Base-by-base conservation (phyloP, 1,284 basidiomycete genomes). In the Golubevia pallescens region DNA sequence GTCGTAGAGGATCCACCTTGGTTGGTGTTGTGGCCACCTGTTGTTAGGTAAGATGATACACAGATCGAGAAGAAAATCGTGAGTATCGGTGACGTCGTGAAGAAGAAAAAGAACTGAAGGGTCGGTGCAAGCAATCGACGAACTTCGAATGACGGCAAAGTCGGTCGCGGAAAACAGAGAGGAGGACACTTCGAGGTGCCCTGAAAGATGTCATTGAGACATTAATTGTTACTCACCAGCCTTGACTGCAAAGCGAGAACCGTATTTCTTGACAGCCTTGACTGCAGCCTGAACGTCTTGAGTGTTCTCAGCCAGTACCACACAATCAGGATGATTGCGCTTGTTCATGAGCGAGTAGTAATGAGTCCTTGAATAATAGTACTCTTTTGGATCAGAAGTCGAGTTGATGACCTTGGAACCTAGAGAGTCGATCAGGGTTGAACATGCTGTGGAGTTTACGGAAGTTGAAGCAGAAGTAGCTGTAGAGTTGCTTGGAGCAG, bases 21-120 rank as follows among this genome's bases (percentile, higher is more conserved):
- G 66, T 76, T 77, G 16, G 69, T 65, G 4, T 75, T 66, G 51
- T 77, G 75, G 1, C 75, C 75, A 5, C 70, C 42, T 48, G 10
- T 13, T 10, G 16, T 48, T 48, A 48, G 16, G 42, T 48, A 48
- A 48, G 42, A 13, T 48, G 42, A 48, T 13, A 28, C 28, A 28
- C 28, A 28, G 28, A 28, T 28, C 28, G 42, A 48, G 42, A 48
- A 48, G 42, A 48, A 16, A 16, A 48, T 16, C 42, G 42, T 13
- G 42, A 48, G 42, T 48, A 16, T 10, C 42, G 28, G 28, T 28
- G 28, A 28, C 28, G 28, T 28, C 28, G 28, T 28, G 28, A 28
- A 28, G 28, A 28, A 28, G 28, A 28, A 28, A 28, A 28, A 28
- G 28, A 28, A 28, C 28, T 28, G 28, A 28, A 28, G 28, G 28